Conservation (phyloP, 2,329 filamentous ascomycete species). For the Pestalotiopsis sp. region DNA sequence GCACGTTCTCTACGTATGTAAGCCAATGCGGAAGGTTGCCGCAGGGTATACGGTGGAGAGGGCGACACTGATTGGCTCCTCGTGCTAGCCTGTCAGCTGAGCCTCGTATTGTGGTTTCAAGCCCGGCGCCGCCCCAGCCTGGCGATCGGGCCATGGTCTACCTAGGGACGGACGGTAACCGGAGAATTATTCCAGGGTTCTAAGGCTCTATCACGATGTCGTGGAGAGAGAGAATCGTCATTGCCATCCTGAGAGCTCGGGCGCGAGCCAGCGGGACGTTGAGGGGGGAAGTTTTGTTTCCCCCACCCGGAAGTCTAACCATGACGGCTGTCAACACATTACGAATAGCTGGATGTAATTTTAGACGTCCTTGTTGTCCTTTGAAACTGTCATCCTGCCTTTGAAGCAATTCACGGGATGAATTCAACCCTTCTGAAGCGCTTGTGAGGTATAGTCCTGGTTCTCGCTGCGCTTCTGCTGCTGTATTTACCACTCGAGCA, state of each 20-base stretch:
- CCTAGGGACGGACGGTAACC: not conserved
- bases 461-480: too few relatives aligned
- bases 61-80: slow-evolving; percentile 1
- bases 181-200: not conserved
- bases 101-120: slow-evolving; percentile 9
- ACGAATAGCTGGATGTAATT: not conserved
- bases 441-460: too few relatives aligned
- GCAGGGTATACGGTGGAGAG: not conserved
- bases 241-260: not conserved
- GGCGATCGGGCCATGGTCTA: not conserved
- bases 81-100: slow-evolving; percentile 5
- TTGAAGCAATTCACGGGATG: too few relatives aligned
- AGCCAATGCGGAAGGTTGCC: slow-evolving; percentile 6
- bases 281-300: not conserved
- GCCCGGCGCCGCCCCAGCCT: slow-evolving; percentile 2
- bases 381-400: too few relatives aligned
- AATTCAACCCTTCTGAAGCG: too few relatives aligned
- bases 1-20: slow-evolving; percentile 4
- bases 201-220: not conserved
- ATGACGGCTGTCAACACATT: not conserved
- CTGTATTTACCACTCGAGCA: too few relatives aligned
- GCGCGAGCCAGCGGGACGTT: not conserved
- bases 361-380: not conserved
- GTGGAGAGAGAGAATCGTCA: not conserved
- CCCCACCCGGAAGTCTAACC: not conserved